Percentiles rank a stretch among this genome's conserved stretches.
phyloP scores from a whole-genome alignment of 352 stramenopile genomes.

The Globisporangium carolinianum region DNA sequence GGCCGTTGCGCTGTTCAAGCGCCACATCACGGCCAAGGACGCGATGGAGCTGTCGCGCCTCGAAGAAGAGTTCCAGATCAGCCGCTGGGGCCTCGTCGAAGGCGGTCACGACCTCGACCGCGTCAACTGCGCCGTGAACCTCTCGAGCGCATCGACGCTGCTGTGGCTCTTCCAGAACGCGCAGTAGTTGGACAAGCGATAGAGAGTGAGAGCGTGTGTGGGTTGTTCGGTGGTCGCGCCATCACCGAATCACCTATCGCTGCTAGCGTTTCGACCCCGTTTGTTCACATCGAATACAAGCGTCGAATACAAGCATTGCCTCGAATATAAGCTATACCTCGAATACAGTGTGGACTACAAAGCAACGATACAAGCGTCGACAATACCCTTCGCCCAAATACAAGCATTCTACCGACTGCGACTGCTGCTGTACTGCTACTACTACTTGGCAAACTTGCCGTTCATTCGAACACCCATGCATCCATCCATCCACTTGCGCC shows the following conservation, averaged over 20 bases:
- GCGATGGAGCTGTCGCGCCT: slow-evolving; percentile 78
- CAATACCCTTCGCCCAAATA: no score
- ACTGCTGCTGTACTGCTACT: no score
- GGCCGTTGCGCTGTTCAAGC: slow-evolving; percentile 73
- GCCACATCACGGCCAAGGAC: slow-evolving; percentile 80
- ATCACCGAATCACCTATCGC: no score
- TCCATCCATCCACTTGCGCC: neutral
- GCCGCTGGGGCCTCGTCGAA: slow-evolving; percentile 83
- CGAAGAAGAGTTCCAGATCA: slow-evolving; percentile 88
- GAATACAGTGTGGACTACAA: no score
- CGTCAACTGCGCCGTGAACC: slow-evolving; percentile 76
- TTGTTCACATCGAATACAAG: no score
- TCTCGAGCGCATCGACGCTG: slow-evolving; percentile 82
- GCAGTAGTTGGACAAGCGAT: slow-evolving; percentile 20
- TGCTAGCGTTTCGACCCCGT: no score
- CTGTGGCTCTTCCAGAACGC: slow-evolving; percentile 78
- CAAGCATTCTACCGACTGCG: no score
- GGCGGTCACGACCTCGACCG: slow-evolving; percentile 85
- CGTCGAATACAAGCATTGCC: no score
- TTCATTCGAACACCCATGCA: neutral
- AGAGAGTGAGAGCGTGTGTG: neutral
- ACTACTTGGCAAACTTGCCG: no score
- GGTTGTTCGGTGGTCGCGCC: neutral
- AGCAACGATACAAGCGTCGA: no score
- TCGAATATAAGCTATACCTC: no score